Percentiles rank a stretch among this genome's conserved stretches.
Conservation (phyloP, 192 early-diverging fungal species). For the Umbelopsis isabellina region DNA sequence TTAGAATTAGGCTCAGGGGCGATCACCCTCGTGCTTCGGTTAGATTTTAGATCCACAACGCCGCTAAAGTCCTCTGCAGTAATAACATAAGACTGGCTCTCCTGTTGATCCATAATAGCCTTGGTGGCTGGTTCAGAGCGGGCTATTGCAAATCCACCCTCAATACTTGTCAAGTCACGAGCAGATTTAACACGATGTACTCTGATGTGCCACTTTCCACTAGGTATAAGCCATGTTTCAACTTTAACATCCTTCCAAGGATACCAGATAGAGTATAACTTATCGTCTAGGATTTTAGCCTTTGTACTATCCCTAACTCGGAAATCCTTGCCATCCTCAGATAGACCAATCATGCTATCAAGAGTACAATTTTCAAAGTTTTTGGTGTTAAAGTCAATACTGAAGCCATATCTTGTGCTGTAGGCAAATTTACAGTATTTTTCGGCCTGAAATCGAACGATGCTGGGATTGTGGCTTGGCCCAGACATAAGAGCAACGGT, state of each 20-base stretch:
- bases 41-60: conserved; percentile 17
- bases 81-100: not conserved
- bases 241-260: conserved; percentile 16
- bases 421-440: conserved; percentile 30
- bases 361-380: conserved; percentile 7
- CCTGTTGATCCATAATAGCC: conserved; percentile 7
- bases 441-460: conserved; percentile 19
- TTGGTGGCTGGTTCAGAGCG: not conserved
- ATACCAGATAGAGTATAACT: conserved; percentile 2
- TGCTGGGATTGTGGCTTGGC: not conserved
- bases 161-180: conserved; percentile 17
- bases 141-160: conserved; percentile 27
- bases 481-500: conserved; percentile 25
- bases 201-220: conserved; percentile 20
- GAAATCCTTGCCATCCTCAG: conserved; percentile 23
- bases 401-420: conserved; percentile 26
- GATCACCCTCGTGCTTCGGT: conserved; percentile 14
- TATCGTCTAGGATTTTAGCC: conserved; percentile 19
- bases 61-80: conserved; percentile 21
- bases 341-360: conserved; percentile 30
- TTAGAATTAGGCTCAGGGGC: conserved; percentile 23
- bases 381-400: conserved; percentile 17
- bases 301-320: not conserved
- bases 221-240: conserved; percentile 21
- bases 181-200: not conserved